Conservation (phyloP, 805 yeast species). For the Suhomyces prunicola region DNA sequence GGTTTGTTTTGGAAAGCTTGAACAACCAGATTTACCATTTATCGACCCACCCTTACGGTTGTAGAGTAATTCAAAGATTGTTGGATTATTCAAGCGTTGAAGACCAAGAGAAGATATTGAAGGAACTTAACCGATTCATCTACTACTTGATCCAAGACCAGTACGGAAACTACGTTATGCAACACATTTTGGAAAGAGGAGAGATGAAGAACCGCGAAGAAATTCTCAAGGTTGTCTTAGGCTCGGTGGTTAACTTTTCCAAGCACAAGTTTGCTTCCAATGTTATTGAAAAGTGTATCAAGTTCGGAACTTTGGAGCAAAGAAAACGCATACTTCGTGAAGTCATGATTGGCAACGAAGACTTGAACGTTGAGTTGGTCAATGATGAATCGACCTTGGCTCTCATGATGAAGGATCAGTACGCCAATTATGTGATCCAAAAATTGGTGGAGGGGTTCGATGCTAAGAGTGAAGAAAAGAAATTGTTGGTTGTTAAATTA, state of each 20-base stretch:
- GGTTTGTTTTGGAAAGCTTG: slow-evolving; percentile 71
- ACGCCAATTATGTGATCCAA: slow-evolving; percentile 96
- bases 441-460: slow-evolving; percentile 82
- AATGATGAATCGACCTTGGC: slow-evolving; percentile 71
- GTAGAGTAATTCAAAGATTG: slow-evolving; percentile 92
- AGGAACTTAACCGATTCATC: slow-evolving; percentile 68
- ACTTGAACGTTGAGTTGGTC: slow-evolving; percentile 44
- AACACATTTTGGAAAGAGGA: slow-evolving; percentile 90
- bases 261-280: slow-evolving; percentile 97
- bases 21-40: slow-evolving; percentile 73
- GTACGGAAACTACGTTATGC: slow-evolving; percentile 96
- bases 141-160: slow-evolving; percentile 87
- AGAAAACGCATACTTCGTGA: slow-evolving; percentile 60
- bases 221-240: slow-evolving; percentile 66
- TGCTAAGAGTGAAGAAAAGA: slow-evolving; percentile 59
- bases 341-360: slow-evolving; percentile 55
- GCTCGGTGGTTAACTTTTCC: slow-evolving; percentile 76
- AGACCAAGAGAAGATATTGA: slow-evolving; percentile 66
- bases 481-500: slow-evolving; percentile 66
- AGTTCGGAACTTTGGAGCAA: slow-evolving; percentile 64
- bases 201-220: slow-evolving; percentile 53
- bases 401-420: slow-evolving; percentile 95
- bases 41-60: slow-evolving; percentile 95
- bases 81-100: slow-evolving; percentile 69
- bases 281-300: slow-evolving; percentile 92